phyloP scores from a whole-genome alignment of 768 basidiomycete species.

The Russula vinacea region DNA sequence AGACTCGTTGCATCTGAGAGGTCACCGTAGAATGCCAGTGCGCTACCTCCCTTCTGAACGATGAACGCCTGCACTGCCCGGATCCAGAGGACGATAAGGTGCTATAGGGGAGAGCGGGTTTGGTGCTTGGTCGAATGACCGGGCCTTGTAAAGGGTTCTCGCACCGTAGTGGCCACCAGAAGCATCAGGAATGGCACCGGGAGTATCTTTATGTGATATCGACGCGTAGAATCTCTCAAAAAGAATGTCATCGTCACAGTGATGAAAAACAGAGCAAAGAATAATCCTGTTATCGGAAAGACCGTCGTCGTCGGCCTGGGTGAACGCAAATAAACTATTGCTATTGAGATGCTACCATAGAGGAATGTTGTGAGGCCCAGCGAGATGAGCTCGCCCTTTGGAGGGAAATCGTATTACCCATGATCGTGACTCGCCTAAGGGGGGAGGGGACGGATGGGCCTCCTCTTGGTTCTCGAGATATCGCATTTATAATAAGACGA shows the following conservation, averaged over 20 bases:
- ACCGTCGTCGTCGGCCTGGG: neutral
- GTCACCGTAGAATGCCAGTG: slow-evolving; percentile 3
- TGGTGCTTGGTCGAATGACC: neutral
- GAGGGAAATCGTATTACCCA: neutral
- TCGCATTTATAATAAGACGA: neutral
- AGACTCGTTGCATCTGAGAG: slow-evolving; percentile 1
- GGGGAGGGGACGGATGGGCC: neutral
- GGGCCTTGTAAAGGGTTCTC: neutral
- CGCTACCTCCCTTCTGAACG: slow-evolving; percentile 1
- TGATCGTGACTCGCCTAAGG: neutral
- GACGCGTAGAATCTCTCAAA: neutral
- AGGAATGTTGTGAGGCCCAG: slow-evolving; percentile 15
- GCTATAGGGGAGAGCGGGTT: neutral
- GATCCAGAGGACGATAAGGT: slow-evolving; percentile 13
- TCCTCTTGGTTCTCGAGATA: neutral
- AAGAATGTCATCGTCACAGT: neutral
- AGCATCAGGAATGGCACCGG: slow-evolving; percentile 7
- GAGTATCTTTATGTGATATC: slow-evolving; percentile 8
- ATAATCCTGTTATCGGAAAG: neutral
- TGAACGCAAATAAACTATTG: neutral
- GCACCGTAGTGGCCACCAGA: slow-evolving; percentile 10
- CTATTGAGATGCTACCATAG: slow-evolving; percentile 2
- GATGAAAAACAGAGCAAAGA: slow-evolving; percentile 11
- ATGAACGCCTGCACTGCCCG: slow-evolving; percentile 1
- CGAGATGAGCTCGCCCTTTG: neutral